Conservation (phyloP, 2,329 filamentous ascomycete species). For the Claviceps sp. region DNA sequence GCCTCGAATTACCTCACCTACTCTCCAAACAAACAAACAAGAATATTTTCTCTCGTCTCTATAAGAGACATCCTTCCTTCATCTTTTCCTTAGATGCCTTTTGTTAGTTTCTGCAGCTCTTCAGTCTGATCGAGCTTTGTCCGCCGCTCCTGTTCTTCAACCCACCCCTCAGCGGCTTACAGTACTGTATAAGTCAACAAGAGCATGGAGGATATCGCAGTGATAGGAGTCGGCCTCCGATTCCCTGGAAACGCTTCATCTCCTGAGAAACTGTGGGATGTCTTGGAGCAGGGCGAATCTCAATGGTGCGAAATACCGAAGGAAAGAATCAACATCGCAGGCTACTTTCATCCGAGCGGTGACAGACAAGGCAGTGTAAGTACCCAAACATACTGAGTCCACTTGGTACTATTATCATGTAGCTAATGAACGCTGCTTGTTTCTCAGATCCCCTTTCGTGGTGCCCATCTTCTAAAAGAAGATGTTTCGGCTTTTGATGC, state of each 20-base stretch:
- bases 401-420: neutral
- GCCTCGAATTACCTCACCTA: neutral
- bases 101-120: neutral
- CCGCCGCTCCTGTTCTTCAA: neutral
- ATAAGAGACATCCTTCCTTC: neutral
- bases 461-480: constrained; percentile 36
- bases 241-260: constrained; percentile 36
- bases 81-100: neutral
- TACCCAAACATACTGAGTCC: neutral
- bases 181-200: neutral
- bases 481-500: constrained; percentile 35
- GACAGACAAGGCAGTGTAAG: constrained; percentile 35
- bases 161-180: neutral
- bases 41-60: neutral
- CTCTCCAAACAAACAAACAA: neutral
- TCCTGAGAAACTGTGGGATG: constrained; percentile 34
- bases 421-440: constrained; percentile 3
- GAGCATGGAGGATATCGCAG: constrained; percentile 29
- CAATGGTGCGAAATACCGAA: constrained; percentile 36
- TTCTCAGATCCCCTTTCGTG: constrained; percentile 31
- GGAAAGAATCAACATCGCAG: constrained; percentile 35
- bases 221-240: constrained; percentile 37
- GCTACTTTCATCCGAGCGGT: constrained; percentile 40
- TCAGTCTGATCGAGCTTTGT: neutral
- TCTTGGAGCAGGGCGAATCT: constrained; percentile 28